Percentiles rank a stretch among this genome's conserved stretches.
phyloP scores from a whole-genome alignment of 441 rosid species.

The Pelargonium fulgidum region DNA sequence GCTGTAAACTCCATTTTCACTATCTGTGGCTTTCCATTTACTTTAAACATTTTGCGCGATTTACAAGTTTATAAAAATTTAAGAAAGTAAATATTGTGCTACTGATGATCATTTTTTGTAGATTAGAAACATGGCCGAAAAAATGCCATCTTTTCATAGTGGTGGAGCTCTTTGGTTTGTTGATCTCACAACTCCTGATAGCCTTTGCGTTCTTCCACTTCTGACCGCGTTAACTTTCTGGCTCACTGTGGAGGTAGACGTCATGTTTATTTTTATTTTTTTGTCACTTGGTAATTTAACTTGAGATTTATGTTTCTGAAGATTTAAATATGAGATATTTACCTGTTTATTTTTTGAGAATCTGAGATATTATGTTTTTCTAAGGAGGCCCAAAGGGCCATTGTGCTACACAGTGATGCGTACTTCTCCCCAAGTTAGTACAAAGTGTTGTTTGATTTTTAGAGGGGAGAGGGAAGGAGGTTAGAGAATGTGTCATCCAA shows the following conservation, averaged over 20 bases:
- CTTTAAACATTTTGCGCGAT: background rate
- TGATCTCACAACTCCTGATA: constrained; percentile 46
- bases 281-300: background rate
- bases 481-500: no score
- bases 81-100: background rate
- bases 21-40: background rate
- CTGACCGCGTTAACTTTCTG: constrained; percentile 41
- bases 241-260: constrained; percentile 42
- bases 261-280: background rate
- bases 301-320: background rate
- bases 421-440: no score
- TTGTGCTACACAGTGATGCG: no score
- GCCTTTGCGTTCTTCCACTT: constrained; percentile 38
- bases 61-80: background rate
- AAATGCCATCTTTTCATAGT: constrained; percentile 46
- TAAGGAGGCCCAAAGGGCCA: no score
- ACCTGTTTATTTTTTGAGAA: background rate
- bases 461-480: no score
- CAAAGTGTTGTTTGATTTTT: no score
- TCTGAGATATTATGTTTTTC: no score
- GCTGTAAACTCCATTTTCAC: constrained; percentile 31
- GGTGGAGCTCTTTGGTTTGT: constrained; percentile 50
- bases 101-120: constrained; percentile 20
- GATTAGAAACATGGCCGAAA: constrained; percentile 49
- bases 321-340: background rate